A percentile compares a stretch with the other conserved stretches of the same genome.
Conservation (phyloP, 2,329 filamentous ascomycete genomes). For the Byssothecium circinans region DNA sequence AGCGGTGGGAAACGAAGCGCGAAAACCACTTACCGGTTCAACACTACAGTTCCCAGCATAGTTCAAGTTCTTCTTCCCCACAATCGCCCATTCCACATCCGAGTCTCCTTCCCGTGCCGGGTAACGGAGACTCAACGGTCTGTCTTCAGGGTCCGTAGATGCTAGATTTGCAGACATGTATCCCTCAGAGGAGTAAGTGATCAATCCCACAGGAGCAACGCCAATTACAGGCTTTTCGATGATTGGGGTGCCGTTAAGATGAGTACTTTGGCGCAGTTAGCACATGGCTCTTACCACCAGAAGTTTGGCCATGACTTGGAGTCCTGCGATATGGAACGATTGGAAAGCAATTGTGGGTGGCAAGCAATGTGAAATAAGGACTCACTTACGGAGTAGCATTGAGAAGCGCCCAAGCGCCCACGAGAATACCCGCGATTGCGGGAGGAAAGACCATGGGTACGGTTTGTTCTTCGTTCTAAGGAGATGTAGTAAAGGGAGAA, state of each 20-base stretch:
- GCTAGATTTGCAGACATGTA: constrained; percentile 20
- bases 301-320: too few species aligned
- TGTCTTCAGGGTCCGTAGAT: constrained; percentile 10
- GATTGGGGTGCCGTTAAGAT: constrained; percentile 6
- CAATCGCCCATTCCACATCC: constrained; percentile 13
- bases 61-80: constrained; percentile 9
- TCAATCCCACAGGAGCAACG: constrained; percentile 3
- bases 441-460: constrained; percentile 10
- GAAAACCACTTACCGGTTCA: background rate
- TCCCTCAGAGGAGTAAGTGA: constrained; percentile 12
- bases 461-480: background rate
- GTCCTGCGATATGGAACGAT: too few species aligned
- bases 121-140: constrained; percentile 6
- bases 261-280: too few species aligned
- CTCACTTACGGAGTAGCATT: constrained; percentile 9
- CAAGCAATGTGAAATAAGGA: too few species aligned
- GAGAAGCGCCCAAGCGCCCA: constrained; percentile 14
- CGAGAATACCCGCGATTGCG: constrained; percentile 8
- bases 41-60: constrained; percentile 14
- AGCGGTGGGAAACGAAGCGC: too few species aligned
- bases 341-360: too few species aligned
- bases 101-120: constrained; percentile 4
- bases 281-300: too few species aligned
- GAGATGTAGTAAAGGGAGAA: background rate
- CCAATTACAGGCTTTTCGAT: background rate